phyloP scores from a whole-genome alignment of 2,329 filamentous ascomycete species.

The Aspergillus caelatus region DNA sequence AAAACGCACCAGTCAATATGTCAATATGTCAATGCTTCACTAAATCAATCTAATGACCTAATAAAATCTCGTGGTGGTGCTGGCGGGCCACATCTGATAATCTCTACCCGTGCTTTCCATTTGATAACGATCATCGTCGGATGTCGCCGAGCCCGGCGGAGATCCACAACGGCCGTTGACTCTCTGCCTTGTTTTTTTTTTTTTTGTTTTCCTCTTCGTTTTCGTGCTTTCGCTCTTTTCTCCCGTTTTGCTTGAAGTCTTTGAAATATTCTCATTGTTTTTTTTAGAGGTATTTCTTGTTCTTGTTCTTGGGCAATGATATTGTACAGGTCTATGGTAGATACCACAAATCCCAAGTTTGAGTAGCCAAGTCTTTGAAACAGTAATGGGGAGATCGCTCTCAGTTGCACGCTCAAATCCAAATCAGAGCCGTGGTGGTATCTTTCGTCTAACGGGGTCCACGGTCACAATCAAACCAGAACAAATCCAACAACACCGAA shows the following conservation, averaged over 20 bases:
- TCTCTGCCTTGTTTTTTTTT: background rate
- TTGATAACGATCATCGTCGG: conserved; percentile 9
- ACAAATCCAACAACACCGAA: conserved; percentile 8
- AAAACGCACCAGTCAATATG: background rate
- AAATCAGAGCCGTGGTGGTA: conserved; percentile 6
- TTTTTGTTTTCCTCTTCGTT: background rate
- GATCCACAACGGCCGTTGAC: background rate
- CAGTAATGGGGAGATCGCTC: conserved; percentile 4
- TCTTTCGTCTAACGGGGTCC: conserved; percentile 10
- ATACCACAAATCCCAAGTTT: conserved; percentile 7
- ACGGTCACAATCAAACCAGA: conserved; percentile 4
- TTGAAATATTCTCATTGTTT: background rate
- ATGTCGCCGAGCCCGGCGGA: background rate
- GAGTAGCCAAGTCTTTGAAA: background rate
- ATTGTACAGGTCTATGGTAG: conserved; percentile 9
- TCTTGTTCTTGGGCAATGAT: background rate
- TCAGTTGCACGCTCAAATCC: background rate
- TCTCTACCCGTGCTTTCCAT: background rate
- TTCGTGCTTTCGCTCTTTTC: background rate
- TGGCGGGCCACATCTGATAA: conserved; percentile 2
- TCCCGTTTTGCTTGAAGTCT: background rate
- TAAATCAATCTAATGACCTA: background rate
- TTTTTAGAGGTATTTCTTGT: background rate
- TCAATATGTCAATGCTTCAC: background rate
- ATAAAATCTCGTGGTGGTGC: background rate